Conservation (phyloP, 768 basidiomycete genomes). For the Cyathus striatus region DNA sequence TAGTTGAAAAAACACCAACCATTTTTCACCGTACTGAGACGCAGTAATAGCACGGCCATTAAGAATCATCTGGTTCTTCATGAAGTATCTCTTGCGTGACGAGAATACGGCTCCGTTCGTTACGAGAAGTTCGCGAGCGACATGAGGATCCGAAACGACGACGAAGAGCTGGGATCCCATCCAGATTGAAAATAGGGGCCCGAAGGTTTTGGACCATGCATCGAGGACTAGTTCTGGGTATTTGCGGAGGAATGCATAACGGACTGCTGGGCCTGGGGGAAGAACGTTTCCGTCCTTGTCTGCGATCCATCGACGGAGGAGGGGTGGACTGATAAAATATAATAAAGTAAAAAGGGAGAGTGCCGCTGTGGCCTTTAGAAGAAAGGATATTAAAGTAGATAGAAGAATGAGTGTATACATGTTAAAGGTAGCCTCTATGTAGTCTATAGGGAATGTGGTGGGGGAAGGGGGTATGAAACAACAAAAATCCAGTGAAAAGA, state of each 20-base stretch:
- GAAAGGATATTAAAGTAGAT: too few relatives aligned
- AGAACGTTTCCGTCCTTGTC: constrained; percentile 15
- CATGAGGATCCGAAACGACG: constrained; percentile 25
- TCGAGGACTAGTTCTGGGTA: constrained; percentile 28
- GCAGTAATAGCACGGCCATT: constrained; percentile 26
- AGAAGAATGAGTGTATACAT: too few relatives aligned
- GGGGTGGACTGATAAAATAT: neutral
- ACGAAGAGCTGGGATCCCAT: constrained; percentile 33
- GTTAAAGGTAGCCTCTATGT: too few relatives aligned
- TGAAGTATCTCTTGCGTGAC: constrained; percentile 23
- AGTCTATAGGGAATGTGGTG: too few relatives aligned
- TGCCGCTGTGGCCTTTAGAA: too few relatives aligned
- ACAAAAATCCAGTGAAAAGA: too few relatives aligned
- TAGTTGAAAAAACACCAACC: constrained; percentile 12
- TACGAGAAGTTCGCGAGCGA: constrained; percentile 29
- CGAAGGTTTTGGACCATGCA: constrained; percentile 26
- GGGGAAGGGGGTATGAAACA: too few relatives aligned
- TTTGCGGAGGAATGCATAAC: constrained; percentile 23
- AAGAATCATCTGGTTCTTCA: constrained; percentile 30
- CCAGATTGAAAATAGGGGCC: constrained; percentile 28
- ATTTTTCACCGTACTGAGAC: constrained; percentile 23
- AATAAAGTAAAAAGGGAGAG: too few relatives aligned
- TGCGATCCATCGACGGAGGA: neutral
- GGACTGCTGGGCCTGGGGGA: constrained; percentile 20
- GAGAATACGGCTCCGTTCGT: constrained; percentile 29